Conservation (phyloP, 805 yeast genomes). For the Starmerella cellae region DNA sequence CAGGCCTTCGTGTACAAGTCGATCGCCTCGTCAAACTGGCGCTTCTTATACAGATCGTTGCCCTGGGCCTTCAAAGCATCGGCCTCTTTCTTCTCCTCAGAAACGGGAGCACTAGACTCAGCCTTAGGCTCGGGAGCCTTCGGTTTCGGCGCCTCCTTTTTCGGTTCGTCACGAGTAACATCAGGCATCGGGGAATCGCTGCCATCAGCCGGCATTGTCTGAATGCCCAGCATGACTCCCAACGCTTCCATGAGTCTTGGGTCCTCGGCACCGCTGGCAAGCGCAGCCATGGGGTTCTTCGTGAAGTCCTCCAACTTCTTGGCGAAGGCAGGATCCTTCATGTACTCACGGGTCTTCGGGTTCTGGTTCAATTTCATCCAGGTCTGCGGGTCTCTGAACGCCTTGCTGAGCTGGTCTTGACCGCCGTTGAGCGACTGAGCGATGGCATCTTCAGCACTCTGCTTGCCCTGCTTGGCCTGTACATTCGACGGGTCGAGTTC, state of each 20-base stretch:
- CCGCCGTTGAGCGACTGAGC: slow-evolving; percentile 32
- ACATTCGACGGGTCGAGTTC: slow-evolving; percentile 75
- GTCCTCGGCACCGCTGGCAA: slow-evolving; percentile 39
- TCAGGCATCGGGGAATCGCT: slow-evolving; percentile 15
- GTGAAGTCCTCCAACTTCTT: slow-evolving; percentile 43
- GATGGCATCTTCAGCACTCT: slow-evolving; percentile 52
- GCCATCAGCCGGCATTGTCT: slow-evolving; percentile 4
- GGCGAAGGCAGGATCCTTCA: slow-evolving; percentile 79
- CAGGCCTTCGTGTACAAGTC: slow-evolving; percentile 75
- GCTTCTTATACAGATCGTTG: slow-evolving; percentile 70
- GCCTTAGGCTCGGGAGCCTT: slow-evolving; percentile 22
- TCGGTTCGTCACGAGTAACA: slow-evolving; percentile 19
- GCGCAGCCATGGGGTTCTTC: slow-evolving; percentile 61
- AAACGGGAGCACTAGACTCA: slow-evolving; percentile 14
- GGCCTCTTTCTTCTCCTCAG: slow-evolving; percentile 24
- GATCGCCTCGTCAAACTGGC: slow-evolving; percentile 87
- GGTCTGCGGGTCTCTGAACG: slow-evolving; percentile 70
- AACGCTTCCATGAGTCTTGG: slow-evolving; percentile 76
- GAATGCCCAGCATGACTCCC: slow-evolving; percentile 71
- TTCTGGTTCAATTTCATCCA: slow-evolving; percentile 61
- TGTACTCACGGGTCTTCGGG: slow-evolving; percentile 75
- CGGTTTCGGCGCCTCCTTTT: slow-evolving; percentile 14
- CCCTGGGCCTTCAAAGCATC: slow-evolving; percentile 65
- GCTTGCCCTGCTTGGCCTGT: slow-evolving; percentile 74
- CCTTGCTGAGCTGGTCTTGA: slow-evolving; percentile 43